phyloP scores from a whole-genome alignment of 306 rosid genomes.

The Vicia sativa region DNA sequence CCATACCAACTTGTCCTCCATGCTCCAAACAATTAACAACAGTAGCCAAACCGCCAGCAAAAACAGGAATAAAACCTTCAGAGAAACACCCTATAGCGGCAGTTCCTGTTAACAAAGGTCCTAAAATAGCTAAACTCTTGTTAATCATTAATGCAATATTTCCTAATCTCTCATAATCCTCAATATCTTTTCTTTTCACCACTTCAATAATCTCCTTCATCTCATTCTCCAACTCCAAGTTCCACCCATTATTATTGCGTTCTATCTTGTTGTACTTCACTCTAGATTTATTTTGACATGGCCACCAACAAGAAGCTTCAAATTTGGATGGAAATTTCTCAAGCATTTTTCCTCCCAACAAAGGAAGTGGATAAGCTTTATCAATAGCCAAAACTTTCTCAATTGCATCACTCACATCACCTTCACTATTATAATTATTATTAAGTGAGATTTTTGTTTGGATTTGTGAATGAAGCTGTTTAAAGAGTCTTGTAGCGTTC shows the following conservation, averaged over 20 bases:
- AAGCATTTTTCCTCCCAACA: conserved; percentile 72
- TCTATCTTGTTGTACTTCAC: neutral
- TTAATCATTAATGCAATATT: conserved; percentile 58
- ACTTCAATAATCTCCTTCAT: conserved; percentile 60
- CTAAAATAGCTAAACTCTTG: conserved; percentile 61
- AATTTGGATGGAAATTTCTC: conserved; percentile 61
- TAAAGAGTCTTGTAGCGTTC: conserved; percentile 62
- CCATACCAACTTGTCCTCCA: conserved; percentile 76
- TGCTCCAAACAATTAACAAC: conserved; percentile 59
- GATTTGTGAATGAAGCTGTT: conserved; percentile 49
- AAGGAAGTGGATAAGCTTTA: conserved; percentile 48
- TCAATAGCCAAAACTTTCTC: conserved; percentile 50
- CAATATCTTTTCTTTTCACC: conserved; percentile 56
- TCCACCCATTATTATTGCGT: conserved; percentile 53
- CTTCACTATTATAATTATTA: conserved; percentile 7
- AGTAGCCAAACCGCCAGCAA: conserved; percentile 58
- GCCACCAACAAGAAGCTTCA: conserved; percentile 78
- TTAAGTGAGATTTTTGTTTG: conserved; percentile 39
- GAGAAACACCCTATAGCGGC: conserved; percentile 57
- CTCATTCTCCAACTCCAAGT: conserved; percentile 50
- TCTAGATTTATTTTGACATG: conserved; percentile 12
- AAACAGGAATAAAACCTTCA: conserved; percentile 40
- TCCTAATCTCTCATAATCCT: conserved; percentile 73
- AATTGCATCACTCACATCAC: conserved; percentile 47
- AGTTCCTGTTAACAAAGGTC: conserved; percentile 68